Evolutionary conservation across 2,329 filamentous ascomycete species (phyloP).

Genomic region (Neophaeococcomyces aloes): DNA sequence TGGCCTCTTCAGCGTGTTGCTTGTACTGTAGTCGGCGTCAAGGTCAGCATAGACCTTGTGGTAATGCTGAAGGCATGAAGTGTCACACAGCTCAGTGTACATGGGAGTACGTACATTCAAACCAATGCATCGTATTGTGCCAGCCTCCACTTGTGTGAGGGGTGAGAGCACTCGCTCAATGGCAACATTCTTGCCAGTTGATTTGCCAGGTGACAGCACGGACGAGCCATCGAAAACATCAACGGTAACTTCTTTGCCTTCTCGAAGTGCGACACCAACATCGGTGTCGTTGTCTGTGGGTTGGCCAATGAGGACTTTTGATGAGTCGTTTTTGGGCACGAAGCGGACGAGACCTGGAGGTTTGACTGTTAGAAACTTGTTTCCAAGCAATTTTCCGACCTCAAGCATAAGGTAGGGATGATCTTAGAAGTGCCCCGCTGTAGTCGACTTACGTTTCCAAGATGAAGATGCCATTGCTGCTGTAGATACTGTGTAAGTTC

Average conservation of each 20-base stretch:
- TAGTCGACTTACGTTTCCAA: conserved; percentile 6
- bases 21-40: conserved; percentile 23
- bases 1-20: conserved; percentile 32
- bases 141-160: conserved; percentile 27
- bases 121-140: conserved; percentile 37
- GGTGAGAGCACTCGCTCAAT: conserved; percentile 30
- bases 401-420: not conserved
- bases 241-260: conserved; percentile 47
- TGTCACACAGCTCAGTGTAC: too few relatives aligned
- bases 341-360: conserved; percentile 49
- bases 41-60: not conserved
- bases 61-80: not conserved
- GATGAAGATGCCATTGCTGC: not conserved
- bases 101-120: conserved; percentile 27
- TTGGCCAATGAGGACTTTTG: conserved; percentile 46
- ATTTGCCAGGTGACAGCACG: conserved; percentile 44
- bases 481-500: not conserved
- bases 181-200: conserved; percentile 41
- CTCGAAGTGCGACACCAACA: conserved; percentile 47
- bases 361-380: not conserved
- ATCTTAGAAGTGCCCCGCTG: not conserved
- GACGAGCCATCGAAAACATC: conserved; percentile 49
- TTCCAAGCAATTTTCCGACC: not conserved
- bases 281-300: conserved; percentile 44
- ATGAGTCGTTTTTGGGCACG: conserved; percentile 41